A percentile compares a stretch with the other conserved stretches of the same genome.
Evolutionary conservation across 768 basidiomycete species (phyloP).

Genomic region (Pleurotus eryngii): DNA sequence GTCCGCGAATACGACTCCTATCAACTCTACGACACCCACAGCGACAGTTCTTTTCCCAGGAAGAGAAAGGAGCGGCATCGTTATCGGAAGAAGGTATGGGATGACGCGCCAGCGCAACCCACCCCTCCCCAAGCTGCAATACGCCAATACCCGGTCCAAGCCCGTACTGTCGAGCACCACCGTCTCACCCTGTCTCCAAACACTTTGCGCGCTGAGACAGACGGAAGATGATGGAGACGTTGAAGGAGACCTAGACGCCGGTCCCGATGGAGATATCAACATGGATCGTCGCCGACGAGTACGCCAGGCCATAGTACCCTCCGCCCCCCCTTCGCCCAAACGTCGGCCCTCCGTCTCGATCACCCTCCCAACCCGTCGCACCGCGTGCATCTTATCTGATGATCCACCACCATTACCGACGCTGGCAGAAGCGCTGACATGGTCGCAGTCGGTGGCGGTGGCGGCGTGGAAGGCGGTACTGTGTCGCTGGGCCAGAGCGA

Average conservation of each 20-base stretch:
- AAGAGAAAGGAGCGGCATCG: conserved; percentile 72
- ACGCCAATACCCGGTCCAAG: conserved; percentile 26
- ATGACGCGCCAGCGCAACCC: conserved; percentile 21
- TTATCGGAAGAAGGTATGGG: conserved; percentile 69
- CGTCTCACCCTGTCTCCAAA: conserved; percentile 38
- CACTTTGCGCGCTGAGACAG: conserved; percentile 61
- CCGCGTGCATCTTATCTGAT: conserved; percentile 41
- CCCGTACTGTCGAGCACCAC: conserved; percentile 14
- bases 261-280: conserved; percentile 59
- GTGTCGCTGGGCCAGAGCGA: conserved; percentile 79
- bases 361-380: conserved; percentile 25
- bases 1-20: conserved; percentile 57
- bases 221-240: conserved; percentile 75
- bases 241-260: conserved; percentile 20
- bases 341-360: too few species aligned
- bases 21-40: conserved; percentile 56
- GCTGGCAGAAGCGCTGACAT: conserved; percentile 22
- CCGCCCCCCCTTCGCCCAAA: too few species aligned
- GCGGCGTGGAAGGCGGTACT: conserved; percentile 71
- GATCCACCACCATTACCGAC: conserved; percentile 42
- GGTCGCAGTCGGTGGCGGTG: conserved; percentile 23
- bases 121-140: conserved; percentile 14
- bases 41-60: conserved; percentile 53
- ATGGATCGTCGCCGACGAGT: conserved; percentile 30
- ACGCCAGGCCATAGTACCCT: background rate